Percentiles rank a stretch among this genome's conserved stretches.
Conservation (phyloP, 2,329 filamentous ascomycete genomes). For the Colletotrichum sp. region DNA sequence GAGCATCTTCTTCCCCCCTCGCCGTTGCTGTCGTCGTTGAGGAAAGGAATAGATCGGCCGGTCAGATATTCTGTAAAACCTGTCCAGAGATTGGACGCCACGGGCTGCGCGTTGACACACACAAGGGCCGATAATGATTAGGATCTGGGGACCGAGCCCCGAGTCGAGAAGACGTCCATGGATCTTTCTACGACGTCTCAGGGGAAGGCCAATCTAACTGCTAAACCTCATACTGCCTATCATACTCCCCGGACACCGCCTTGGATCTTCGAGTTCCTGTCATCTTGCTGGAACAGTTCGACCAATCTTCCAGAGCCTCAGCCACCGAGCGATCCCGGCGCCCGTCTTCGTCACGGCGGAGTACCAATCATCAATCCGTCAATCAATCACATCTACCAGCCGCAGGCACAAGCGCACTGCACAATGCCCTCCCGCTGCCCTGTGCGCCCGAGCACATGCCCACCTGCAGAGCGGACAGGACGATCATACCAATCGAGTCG, state of each 20-base stretch:
- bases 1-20: background rate
- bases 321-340: background rate
- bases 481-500: constrained; percentile 6
- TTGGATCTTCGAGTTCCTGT: background rate
- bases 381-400: background rate
- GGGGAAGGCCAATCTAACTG: background rate
- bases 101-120: constrained; percentile 15
- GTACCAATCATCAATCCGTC: background rate
- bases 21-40: background rate
- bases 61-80: background rate
- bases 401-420: background rate
- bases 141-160: background rate
- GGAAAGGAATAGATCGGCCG: background rate
- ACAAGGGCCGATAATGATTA: background rate
- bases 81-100: constrained; percentile 7
- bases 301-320: background rate
- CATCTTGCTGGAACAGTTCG: background rate
- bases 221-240: background rate
- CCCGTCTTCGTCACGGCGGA: background rate
- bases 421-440: constrained; percentile 8
- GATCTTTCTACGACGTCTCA: background rate
- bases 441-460: constrained; percentile 12
- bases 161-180: background rate
- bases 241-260: background rate
- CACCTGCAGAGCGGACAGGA: constrained; percentile 5